Base-by-base conservation (phyloP, 139 green algal species). In the Chlamydomonas sp. region DNA sequence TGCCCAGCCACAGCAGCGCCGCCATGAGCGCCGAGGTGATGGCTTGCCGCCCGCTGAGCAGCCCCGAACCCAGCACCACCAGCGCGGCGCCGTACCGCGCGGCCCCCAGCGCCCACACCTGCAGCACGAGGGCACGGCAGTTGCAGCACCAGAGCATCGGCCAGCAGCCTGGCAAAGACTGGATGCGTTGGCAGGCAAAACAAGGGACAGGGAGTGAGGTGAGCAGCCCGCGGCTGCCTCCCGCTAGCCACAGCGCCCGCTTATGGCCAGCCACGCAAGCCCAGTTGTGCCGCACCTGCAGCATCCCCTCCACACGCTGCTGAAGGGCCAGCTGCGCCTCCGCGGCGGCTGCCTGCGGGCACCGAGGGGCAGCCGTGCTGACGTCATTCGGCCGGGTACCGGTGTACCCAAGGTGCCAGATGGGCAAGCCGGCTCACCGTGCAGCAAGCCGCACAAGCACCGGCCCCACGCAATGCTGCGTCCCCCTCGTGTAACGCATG, bases 1-100 rank as follows among this genome's bases (percentile, higher is more conserved):
- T 87, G 79, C 86, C 79, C 73, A 86, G 62, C 86, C 86, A 90
- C 73, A 90, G 86, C n/a, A 78, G 49, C 5, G 31, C 63, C 9
- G 86, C 86, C 79, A 87, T 74, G 74, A 90, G 86, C 74, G 82
- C 86, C 14, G 69, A 79, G 0, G 86, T 90, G n/a, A 79, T 85
- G 49, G 77, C 61, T 2, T 80, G 80, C 15, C 86, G 79, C 20
- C 86, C 86, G 18, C 62, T 79, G 63, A 90, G 79, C 82, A 85
- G 72, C 18, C 86, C 60, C 14, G 16, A 58, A 0, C 49, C 57
- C 72, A 90, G 69, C 73, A 85, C 79, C 58, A 86, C 58, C 18
- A 78, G 16, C 16, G 86, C 79, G 15, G 86, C 79, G 10, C 73
- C 74, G 75, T 88, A 88, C 14, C 74, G 74, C 16, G 83, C 83